These are phyloP conservation scores for Acidiella bohemica DNA, from an alignment of 495 filamentous ascomycete genomes.

Conservation along the genomic window DNA sequence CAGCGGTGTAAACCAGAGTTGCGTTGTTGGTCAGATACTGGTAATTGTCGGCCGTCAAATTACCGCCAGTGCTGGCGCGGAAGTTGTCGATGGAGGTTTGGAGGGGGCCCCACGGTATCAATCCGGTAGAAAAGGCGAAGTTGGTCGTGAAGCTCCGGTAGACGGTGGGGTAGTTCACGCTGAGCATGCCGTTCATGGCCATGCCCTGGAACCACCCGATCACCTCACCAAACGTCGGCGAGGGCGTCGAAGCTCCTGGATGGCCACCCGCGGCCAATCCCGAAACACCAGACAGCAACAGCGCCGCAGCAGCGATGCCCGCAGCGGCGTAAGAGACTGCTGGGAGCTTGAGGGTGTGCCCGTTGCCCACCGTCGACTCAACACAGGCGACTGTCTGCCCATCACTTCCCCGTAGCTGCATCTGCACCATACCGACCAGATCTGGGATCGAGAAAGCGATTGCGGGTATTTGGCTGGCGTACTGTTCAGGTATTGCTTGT, in stretches of 20 bases:
- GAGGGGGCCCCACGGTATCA: conserved; percentile 70
- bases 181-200: conserved; percentile 92
- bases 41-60: conserved; percentile 67
- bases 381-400: conserved; percentile 65
- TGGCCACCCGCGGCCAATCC: conserved; percentile 48
- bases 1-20: conserved; percentile 49
- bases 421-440: conserved; percentile 71
- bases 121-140: conserved; percentile 80
- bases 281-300: conserved; percentile 59
- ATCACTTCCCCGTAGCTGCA: conserved; percentile 54
- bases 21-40: conserved; percentile 53
- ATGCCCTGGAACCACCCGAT: conserved; percentile 86
- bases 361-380: conserved; percentile 67
- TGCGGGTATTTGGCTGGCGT: conserved; percentile 62
- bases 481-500: conserved; percentile 54
- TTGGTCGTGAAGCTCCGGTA: conserved; percentile 84
- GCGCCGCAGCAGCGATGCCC: conserved; percentile 73
- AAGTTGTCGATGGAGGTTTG: conserved; percentile 79
- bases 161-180: conserved; percentile 69
- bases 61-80: conserved; percentile 65
- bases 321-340: conserved; percentile 76
- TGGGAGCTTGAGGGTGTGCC: conserved; percentile 60
- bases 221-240: conserved; percentile 76
- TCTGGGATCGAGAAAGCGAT: conserved; percentile 90
- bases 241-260: conserved; percentile 52